Conservation (phyloP, 768 basidiomycete genomes). For the Sporobolomyces phaffii region DNA sequence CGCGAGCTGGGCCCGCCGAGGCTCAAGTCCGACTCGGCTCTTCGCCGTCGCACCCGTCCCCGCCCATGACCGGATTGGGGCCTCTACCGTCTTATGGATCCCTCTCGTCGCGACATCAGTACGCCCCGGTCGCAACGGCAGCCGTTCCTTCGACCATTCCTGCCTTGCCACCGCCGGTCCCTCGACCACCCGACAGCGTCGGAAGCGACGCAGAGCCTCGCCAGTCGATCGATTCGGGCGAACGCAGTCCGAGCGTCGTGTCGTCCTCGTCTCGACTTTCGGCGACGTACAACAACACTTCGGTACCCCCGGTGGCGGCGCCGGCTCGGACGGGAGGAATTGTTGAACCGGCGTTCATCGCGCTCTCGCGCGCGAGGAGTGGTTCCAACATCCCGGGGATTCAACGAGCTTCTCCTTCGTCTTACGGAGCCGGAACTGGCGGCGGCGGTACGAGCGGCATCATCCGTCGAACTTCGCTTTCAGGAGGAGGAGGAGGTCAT, state of each 20-base stretch:
- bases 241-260: neutral
- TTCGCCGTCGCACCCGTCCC: constrained; percentile 1
- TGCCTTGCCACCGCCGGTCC: neutral
- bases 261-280: neutral
- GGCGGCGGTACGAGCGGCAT: neutral
- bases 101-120: constrained; percentile 33
- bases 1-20: neutral
- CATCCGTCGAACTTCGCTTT: neutral
- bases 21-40: neutral
- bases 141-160: neutral
- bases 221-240: neutral
- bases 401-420: constrained; percentile 11
- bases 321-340: neutral
- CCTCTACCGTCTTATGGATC: constrained; percentile 25
- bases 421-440: neutral
- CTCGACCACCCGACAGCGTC: too few species aligned
- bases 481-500: constrained; percentile 8
- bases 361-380: constrained; percentile 25
- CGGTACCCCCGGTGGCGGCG: neutral
- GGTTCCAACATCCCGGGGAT: neutral
- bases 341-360: constrained; percentile 36
- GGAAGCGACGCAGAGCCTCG: neutral
- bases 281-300: constrained; percentile 3
- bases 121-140: constrained; percentile 15
- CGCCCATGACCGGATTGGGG: constrained; percentile 16